Evolutionary conservation across 345 rosid genomes (phyloP), one percentile per base, ranked within the genome.

Genomic region (Tarenaya hassleriana): DNA sequence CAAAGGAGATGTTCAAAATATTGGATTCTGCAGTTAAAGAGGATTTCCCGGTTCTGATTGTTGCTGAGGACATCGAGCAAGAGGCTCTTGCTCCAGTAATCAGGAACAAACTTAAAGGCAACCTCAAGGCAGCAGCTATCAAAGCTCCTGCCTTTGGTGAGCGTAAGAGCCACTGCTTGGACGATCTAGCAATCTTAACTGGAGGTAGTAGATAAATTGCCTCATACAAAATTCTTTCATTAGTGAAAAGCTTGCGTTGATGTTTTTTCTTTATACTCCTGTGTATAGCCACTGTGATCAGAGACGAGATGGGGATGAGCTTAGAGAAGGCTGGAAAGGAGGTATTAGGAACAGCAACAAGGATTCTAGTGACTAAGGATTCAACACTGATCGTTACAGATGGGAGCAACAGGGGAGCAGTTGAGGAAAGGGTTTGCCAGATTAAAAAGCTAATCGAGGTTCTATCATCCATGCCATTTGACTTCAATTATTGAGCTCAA

Each of bases 61-160:
- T 87, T 55, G 87, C 98, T 0, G 96, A 91, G 72, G 80, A 69
- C 11, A 73, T 87, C 10, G 98, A 79, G 58, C 64, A 70, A 59
- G 89, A 77, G 50, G 98, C 98, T 56, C 76, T 87, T 49, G 85
- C 95, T 78, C 82, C 79, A 9, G 62, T 91, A 29, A 79, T 87
- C 43, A 80, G 82, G 75, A 91, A 87, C 77, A 91, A 87, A 62
- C 89, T 82, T 44, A 80, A 63, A 73, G 92, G 98, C 60, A 72
- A 68, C 56, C 43, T 87, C 58, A 84, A 78, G 73, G 95, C 68
- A 17, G 98, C 81, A 52, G 98, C 95, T 41, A 74, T 87, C 37
- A 82, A 84, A 74, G 89, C 95, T 70, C 96, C 98, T 42, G 73
- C 96, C 14, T 86, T 84, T 65, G 92, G 92, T 7, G 92, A 82